These are phyloP conservation scores for Xylaria scruposa DNA, from an alignment of 495 filamentous ascomycete species.

Conservation along the genomic window DNA sequence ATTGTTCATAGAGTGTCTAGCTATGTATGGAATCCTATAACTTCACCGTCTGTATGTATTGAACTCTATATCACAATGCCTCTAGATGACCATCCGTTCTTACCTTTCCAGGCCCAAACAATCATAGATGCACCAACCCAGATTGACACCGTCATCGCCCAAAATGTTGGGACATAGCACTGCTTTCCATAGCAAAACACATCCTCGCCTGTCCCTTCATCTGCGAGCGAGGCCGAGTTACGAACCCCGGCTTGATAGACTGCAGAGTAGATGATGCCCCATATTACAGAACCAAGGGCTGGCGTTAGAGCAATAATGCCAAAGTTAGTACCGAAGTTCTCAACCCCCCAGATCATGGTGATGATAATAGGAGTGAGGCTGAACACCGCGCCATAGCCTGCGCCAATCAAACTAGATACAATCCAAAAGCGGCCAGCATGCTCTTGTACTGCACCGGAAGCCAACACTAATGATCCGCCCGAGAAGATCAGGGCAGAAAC, in stretches of 20 bases:
- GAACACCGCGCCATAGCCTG: slow-evolving; percentile 93
- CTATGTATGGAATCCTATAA: neutral
- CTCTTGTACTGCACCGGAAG: slow-evolving; percentile 70
- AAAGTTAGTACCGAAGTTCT: slow-evolving; percentile 99
- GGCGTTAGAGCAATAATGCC: slow-evolving; percentile 92
- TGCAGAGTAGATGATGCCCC: slow-evolving; percentile 81
- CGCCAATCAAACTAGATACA: slow-evolving; percentile 79
- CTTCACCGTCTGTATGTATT: neutral
- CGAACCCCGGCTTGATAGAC: slow-evolving; percentile 74
- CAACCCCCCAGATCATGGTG: slow-evolving; percentile 93
- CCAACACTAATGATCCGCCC: slow-evolving; percentile 74
- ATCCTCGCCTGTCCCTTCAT: slow-evolving; percentile 45
- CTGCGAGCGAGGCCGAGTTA: slow-evolving; percentile 30
- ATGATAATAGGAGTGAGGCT: slow-evolving; percentile 89
- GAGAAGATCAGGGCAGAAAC: slow-evolving; percentile 76
- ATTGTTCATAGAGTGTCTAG: neutral
- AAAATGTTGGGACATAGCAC: slow-evolving; percentile 82
- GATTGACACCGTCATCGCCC: slow-evolving; percentile 78
- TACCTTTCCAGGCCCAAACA: slow-evolving; percentile 80
- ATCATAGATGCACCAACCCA: slow-evolving; percentile 79
- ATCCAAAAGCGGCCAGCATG: slow-evolving; percentile 76
- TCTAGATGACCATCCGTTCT: slow-evolving; percentile 74
- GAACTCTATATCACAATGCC: slow-evolving; percentile 69
- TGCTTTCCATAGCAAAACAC: slow-evolving; percentile 72
- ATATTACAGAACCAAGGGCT: slow-evolving; percentile 81